phyloP scores from a whole-genome alignment of 345 rosid genomes.

The Geranium brycei region DNA sequence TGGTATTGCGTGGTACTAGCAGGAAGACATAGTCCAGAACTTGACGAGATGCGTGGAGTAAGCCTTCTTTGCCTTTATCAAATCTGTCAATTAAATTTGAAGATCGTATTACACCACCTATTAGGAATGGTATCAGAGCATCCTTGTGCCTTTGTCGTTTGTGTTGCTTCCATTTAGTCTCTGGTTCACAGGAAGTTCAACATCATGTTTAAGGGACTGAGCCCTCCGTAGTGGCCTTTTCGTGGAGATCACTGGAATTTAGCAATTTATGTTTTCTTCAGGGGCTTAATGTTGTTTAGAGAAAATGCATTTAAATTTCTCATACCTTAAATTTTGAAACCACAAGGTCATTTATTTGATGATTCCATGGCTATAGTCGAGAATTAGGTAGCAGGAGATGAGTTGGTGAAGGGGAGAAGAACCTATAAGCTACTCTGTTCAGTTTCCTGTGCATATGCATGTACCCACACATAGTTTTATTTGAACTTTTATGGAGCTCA shows the following conservation, averaged over 20 bases:
- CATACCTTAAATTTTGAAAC: background rate
- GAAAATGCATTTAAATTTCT: background rate
- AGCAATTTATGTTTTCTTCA: slow-evolving; percentile 1
- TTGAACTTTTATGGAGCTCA: background rate
- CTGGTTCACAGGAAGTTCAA: no score
- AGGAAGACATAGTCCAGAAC: slow-evolving; percentile 78
- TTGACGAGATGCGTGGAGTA: slow-evolving; percentile 82
- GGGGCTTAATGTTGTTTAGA: background rate
- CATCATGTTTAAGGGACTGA: background rate
- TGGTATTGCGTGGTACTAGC: slow-evolving; percentile 93
- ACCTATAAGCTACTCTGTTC: background rate
- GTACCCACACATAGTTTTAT: background rate
- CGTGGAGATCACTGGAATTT: background rate
- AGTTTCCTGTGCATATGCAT: background rate
- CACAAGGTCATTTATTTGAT: no score
- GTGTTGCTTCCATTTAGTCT: no score
- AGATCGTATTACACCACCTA: no score
- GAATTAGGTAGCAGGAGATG: background rate
- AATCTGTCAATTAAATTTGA: no score
- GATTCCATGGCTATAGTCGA: background rate
- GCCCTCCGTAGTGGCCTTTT: background rate
- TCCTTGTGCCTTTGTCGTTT: no score
- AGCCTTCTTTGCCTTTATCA: slow-evolving; percentile 16
- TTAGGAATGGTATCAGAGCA: no score
- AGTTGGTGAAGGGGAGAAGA: background rate